Conservation (phyloP, 192 early-diverging fungal species). For the Entomortierella lignicola region DNA sequence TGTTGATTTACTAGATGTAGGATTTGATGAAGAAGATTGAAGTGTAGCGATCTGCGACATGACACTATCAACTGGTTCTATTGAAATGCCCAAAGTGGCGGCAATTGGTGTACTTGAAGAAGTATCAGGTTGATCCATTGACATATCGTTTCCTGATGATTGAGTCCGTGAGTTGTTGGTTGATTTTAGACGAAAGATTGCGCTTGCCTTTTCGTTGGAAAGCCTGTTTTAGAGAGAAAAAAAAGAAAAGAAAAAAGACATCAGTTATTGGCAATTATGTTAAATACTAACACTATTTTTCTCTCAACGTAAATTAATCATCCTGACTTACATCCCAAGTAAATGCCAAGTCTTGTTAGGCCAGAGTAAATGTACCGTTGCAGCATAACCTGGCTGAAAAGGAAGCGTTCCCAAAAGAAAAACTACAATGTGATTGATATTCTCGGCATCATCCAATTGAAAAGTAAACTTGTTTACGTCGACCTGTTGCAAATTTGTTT, state of each 20-base stretch:
- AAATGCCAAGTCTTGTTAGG: constrained; percentile 82
- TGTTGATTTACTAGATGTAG: constrained; percentile 8
- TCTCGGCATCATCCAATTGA: constrained; percentile 84
- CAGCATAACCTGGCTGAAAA: constrained; percentile 91
- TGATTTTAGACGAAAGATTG: constrained; percentile 76
- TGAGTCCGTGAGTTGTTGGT: constrained; percentile 1
- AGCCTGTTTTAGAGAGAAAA: constrained; percentile 53
- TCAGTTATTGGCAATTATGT: too few species aligned
- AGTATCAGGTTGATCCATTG: constrained; percentile 42
- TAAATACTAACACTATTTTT: too few species aligned
- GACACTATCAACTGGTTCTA: constrained; percentile 86
- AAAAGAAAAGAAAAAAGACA: neutral
- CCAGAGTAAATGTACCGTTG: constrained; percentile 96
- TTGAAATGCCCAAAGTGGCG: constrained; percentile 90
- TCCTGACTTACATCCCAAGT: constrained; percentile 68
- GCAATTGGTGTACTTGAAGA: constrained; percentile 44
- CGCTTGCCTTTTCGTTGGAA: constrained; percentile 88
- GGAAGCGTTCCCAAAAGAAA: constrained; percentile 89
- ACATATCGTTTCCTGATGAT: constrained; percentile 24
- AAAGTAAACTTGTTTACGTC: constrained; percentile 91
- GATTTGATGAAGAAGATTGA: constrained; percentile 1
- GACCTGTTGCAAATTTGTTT: constrained; percentile 92
- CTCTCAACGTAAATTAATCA: too few species aligned
- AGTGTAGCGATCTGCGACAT: constrained; percentile 63
- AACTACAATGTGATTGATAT: constrained; percentile 95